Percentiles rank a stretch among this genome's conserved stretches.
Conservation (phyloP, 2,329 filamentous ascomycete genomes). For the Tolypocladium album region DNA sequence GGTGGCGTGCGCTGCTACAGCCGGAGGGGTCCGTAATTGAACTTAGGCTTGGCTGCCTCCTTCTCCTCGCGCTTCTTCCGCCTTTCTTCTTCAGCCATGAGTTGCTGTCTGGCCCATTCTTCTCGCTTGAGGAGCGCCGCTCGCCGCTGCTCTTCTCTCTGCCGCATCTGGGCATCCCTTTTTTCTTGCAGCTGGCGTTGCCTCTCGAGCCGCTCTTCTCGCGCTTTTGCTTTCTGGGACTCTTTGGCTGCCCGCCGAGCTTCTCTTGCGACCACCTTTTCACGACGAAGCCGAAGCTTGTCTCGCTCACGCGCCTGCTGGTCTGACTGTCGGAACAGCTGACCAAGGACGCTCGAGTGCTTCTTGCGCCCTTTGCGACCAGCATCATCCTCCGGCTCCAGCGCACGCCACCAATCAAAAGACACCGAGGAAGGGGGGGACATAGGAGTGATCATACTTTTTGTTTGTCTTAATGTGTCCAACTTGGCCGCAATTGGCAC, state of each 20-base stretch:
- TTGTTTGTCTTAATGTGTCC: conserved; percentile 99
- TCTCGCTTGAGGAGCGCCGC: conserved; percentile 6
- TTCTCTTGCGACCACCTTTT: conserved; percentile 5
- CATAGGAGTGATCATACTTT: conserved; percentile 52
- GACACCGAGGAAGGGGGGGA: conserved; percentile 15
- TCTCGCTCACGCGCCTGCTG: conserved; percentile 5
- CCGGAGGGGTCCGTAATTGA: conserved; percentile 9
- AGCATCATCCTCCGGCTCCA: conserved; percentile 4
- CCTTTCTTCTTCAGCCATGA: conserved; percentile 5
- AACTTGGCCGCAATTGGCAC: conserved; percentile 92
- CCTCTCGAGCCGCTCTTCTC: conserved; percentile 3
- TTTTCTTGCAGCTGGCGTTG: conserved; percentile 2
- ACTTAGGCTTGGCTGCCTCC: conserved; percentile 9
- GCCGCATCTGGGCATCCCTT: conserved; percentile 5
- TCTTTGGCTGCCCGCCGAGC: conserved; percentile 2
- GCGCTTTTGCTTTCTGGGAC: background rate
- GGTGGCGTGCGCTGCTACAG: conserved; percentile 8
- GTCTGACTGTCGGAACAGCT: conserved; percentile 12
- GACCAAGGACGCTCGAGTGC: conserved; percentile 9
- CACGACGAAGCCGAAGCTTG: background rate
- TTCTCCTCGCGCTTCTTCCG: conserved; percentile 8
- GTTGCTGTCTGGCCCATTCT: conserved; percentile 1
- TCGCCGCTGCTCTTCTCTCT: conserved; percentile 7
- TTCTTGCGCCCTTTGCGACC: conserved; percentile 2
- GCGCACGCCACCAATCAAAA: conserved; percentile 23